These are phyloP conservation scores for Colletotrichum ledebouriae DNA, from an alignment of 2,329 filamentous ascomycete species.

Conservation along the genomic window DNA sequence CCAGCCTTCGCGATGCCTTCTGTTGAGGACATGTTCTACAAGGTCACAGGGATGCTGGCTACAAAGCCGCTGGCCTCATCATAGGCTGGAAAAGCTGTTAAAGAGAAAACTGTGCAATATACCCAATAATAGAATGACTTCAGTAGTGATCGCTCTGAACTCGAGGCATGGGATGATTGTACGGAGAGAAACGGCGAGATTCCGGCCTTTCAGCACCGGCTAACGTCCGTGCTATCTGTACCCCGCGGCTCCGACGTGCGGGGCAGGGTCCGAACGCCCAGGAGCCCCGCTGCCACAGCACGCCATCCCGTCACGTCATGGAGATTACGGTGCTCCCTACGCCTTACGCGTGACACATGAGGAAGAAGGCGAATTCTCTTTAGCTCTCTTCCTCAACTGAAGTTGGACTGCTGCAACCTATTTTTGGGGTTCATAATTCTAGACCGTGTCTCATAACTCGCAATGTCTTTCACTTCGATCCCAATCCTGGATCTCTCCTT, in stretches of 20 bases:
- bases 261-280: conserved; percentile 27
- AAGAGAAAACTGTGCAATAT: conserved; percentile 39
- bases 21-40: conserved; percentile 81
- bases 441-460: not conserved
- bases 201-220: too few species aligned
- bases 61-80: conserved; percentile 62
- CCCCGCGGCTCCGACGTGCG: conserved; percentile 31
- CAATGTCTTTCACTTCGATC: conserved; percentile 79
- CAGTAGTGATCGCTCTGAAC: not conserved
- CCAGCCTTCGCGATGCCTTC: conserved; percentile 78
- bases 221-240: conserved; percentile 1
- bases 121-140: conserved; percentile 41
- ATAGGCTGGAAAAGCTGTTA: conserved; percentile 38
- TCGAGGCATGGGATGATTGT: too few species aligned
- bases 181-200: too few species aligned
- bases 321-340: conserved; percentile 1
- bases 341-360: conserved; percentile 1
- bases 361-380: not conserved
- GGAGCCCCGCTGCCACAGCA: conserved; percentile 26
- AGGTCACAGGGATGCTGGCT: conserved; percentile 75
- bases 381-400: not conserved
- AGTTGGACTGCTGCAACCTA: not conserved
- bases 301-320: conserved; percentile 41
- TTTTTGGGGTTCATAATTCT: not conserved
- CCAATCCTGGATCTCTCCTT: conserved; percentile 82